These are phyloP conservation scores for Byssothecium circinans DNA, from an alignment of 2,329 filamentous ascomycete genomes.

Conservation along the genomic window DNA sequence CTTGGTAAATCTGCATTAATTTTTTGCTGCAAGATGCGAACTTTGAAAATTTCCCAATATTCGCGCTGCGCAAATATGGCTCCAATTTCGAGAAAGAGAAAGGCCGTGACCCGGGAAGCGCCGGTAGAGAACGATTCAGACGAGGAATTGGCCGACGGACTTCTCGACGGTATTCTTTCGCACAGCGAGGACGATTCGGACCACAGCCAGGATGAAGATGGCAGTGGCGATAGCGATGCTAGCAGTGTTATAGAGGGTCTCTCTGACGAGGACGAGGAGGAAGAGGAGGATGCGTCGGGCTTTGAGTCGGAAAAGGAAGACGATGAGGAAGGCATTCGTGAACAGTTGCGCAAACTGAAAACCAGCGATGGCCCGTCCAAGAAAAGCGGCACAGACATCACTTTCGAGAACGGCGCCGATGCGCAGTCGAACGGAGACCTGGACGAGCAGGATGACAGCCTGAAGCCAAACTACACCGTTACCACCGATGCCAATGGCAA, in stretches of 20 bases:
- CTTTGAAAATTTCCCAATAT: not conserved
- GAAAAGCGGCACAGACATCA: constrained; percentile 17
- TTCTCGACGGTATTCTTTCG: constrained; percentile 47
- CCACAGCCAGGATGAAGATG: constrained; percentile 23
- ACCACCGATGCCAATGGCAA: constrained; percentile 87
- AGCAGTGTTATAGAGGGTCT: constrained; percentile 38
- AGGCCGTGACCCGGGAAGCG: constrained; percentile 44
- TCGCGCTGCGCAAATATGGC: constrained; percentile 26
- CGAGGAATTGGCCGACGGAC: constrained; percentile 42
- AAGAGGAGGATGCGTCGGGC: constrained; percentile 38
- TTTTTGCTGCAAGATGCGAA: not conserved
- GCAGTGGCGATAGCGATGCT: constrained; percentile 25
- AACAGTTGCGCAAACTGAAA: constrained; percentile 49
- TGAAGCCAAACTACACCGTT: constrained; percentile 59
- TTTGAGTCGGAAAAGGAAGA: constrained; percentile 40
- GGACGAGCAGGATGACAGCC: constrained; percentile 28
- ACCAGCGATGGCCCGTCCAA: constrained; percentile 30
- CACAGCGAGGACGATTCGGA: constrained; percentile 46
- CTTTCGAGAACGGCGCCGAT: constrained; percentile 21
- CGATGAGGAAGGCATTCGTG: constrained; percentile 47
- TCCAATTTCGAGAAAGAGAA: constrained; percentile 55
- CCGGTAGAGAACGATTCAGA: constrained; percentile 32
- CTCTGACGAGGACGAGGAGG: constrained; percentile 35
- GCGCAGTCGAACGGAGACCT: constrained; percentile 24
- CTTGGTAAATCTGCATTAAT: too few relatives aligned